phyloP scores from a whole-genome alignment of 768 basidiomycete species.

The Hemileccinum impolitum region DNA sequence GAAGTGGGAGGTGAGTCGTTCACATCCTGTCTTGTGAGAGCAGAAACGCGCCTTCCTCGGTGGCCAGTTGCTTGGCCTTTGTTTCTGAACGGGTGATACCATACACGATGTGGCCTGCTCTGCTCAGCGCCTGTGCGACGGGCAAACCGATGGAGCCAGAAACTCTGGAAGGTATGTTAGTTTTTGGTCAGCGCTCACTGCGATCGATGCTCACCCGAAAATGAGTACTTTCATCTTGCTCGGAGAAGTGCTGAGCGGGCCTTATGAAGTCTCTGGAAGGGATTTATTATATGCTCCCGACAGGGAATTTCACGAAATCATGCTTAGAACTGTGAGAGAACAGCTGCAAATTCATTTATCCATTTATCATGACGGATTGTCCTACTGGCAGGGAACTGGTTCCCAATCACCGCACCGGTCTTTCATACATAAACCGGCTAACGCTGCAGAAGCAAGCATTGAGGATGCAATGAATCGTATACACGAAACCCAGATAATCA shows the following conservation, averaged over 20 bases:
- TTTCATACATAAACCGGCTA: too few relatives aligned
- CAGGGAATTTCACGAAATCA: background rate
- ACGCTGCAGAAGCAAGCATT: too few relatives aligned
- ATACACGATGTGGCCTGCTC: slow-evolving; percentile 35
- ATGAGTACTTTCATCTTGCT: slow-evolving; percentile 14
- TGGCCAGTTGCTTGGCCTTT: slow-evolving; percentile 22
- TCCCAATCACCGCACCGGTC: too few relatives aligned
- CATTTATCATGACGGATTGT: too few relatives aligned
- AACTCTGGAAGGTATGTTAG: slow-evolving; percentile 17
- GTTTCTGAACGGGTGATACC: slow-evolving; percentile 29
- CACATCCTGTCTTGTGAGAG: too few relatives aligned
- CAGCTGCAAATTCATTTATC: too few relatives aligned
- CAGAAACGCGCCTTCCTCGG: slow-evolving; percentile 23
- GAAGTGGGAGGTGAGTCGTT: background rate
- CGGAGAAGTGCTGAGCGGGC: background rate
- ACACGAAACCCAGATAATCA: too few relatives aligned
- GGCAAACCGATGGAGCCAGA: slow-evolving; percentile 32
- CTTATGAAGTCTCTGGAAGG: background rate
- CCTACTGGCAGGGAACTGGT: too few relatives aligned
- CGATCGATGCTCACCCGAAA: slow-evolving; percentile 10
- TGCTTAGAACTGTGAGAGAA: too few relatives aligned
- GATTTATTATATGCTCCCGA: background rate
- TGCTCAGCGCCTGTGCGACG: slow-evolving; percentile 32
- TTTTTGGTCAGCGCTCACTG: background rate
- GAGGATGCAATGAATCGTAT: too few relatives aligned